Base-by-base conservation (phyloP, 805 yeast genomes). In the Pichia rugopelliculosa region DNA sequence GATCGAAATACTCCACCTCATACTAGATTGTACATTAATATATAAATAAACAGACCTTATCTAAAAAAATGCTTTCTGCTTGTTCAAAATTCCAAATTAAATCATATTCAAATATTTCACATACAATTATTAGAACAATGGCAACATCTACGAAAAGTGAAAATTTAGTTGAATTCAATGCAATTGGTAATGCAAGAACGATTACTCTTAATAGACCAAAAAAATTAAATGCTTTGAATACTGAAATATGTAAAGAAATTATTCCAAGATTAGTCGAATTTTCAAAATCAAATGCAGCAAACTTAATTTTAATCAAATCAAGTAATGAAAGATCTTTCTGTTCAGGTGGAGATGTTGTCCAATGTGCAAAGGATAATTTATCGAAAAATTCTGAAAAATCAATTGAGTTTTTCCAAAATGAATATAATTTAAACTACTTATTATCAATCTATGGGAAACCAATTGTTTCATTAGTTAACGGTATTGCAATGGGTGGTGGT, bases 401-500 rank as follows among this genome's bases (percentile, higher is more conserved):
- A 3, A 61, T 79, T 30, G 76, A 76, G 49, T 86, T 84, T 67
- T 91, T 93, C 71, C 76, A 79, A 51, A 64, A 73, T 47, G 98
- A 91, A 67, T 91, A 93, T 69, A 79, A 82, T 52, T 69, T 93
- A 59, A 82, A 93, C 70, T 85, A 82, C 59, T 69, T 83, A 44
- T 71, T 90, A 51, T 82, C 95, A 10, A 82, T 91, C n/a, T 89
- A 80, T 57, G 71, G 81, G 49, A 91, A 89, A 70, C 98, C 98
- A 1, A 75, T 86, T 51, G 82, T 93, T n/a, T 73, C 95, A 0
- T 59, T 88, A 36, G 82, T 85, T 80, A 83, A 93, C 61, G 97
- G 98, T 21, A 87, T 91, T 57, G 87, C 91, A 24, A 88, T 93
- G 96, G 99, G 98, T 47, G 98, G 98, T 45, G 98, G 98, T 57